A percentile compares a stretch with the other conserved stretches of the same genome.
These are phyloP conservation scores for Taphrina sp. DNA, from an alignment of 1,139 yeast genomes.

Conservation along the genomic window DNA sequence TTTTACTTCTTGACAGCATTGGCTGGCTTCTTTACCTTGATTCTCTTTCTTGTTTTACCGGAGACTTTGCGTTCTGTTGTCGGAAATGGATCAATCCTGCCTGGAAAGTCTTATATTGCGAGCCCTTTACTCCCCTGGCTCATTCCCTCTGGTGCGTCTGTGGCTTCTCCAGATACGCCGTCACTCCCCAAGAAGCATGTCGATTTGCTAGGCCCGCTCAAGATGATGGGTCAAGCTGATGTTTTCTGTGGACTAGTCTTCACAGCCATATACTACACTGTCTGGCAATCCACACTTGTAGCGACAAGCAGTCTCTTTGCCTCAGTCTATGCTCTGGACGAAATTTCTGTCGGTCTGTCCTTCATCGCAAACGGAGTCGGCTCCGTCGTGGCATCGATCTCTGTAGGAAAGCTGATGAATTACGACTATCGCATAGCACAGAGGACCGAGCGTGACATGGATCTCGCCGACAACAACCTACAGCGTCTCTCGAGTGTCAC, in stretches of 20 bases:
- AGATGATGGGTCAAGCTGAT: constrained; percentile 39
- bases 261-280: constrained; percentile 60
- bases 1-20: constrained; percentile 72
- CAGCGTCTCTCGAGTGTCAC: constrained; percentile 41
- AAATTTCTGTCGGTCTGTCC: constrained; percentile 61
- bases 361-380: constrained; percentile 50
- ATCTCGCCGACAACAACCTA: not conserved
- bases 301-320: constrained; percentile 59
- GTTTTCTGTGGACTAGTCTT: constrained; percentile 51
- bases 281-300: constrained; percentile 70
- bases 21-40: constrained; percentile 50
- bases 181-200: constrained; percentile 17
- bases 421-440: constrained; percentile 40
- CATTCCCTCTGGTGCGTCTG: constrained; percentile 6
- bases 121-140: constrained; percentile 11
- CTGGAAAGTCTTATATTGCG: not conserved
- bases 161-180: constrained; percentile 5
- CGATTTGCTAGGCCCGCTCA: constrained; percentile 34
- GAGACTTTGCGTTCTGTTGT: constrained; percentile 69
- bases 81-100: constrained; percentile 56
- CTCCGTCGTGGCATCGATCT: constrained; percentile 44
- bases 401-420: constrained; percentile 44
- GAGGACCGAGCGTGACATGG: constrained; percentile 39
- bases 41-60: constrained; percentile 51
- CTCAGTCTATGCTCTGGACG: constrained; percentile 51